phyloP scores from a whole-genome alignment of 495 filamentous ascomycete genomes.

The Penicillium arizonense region DNA sequence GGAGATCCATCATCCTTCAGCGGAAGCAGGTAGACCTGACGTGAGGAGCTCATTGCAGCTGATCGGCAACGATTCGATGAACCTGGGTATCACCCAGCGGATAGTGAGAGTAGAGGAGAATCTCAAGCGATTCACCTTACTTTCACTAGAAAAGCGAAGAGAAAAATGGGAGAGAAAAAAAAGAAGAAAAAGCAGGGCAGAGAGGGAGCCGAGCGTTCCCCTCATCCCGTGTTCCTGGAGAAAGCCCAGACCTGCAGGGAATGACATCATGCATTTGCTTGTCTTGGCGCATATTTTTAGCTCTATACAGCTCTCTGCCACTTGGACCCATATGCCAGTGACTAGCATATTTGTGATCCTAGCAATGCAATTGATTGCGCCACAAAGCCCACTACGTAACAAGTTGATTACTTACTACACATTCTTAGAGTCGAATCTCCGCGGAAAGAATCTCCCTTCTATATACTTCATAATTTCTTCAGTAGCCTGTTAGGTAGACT shows the following conservation, averaged over 20 bases:
- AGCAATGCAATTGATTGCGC: no score
- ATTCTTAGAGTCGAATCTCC: no score
- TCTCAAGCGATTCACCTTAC: slow-evolving; percentile 5
- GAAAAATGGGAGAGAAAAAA: neutral
- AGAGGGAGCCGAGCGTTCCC: slow-evolving; percentile 4
- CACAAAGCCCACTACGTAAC: no score
- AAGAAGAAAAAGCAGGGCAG: slow-evolving; percentile 2
- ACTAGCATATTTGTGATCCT: no score
- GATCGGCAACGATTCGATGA: neutral
- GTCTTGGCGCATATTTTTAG: slow-evolving; percentile 1
- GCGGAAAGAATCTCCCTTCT: no score
- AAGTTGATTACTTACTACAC: no score
- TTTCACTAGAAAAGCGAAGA: neutral
- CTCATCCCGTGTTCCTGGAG: slow-evolving; percentile 10
- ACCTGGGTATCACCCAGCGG: neutral
- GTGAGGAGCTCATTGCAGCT: slow-evolving; percentile 29
- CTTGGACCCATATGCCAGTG: no score
- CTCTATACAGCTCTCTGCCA: no score
- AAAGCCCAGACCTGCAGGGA: slow-evolving; percentile 6
- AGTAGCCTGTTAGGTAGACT: no score
- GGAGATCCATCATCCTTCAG: slow-evolving; percentile 91
- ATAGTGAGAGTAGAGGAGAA: slow-evolving; percentile 6
- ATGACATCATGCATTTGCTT: slow-evolving; percentile 10
- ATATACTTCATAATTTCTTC: no score
- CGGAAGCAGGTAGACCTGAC: slow-evolving; percentile 77